These are phyloP conservation scores for Yamadazyma dendronema DNA, from an alignment of 1,139 yeast species.

Conservation along the genomic window DNA sequence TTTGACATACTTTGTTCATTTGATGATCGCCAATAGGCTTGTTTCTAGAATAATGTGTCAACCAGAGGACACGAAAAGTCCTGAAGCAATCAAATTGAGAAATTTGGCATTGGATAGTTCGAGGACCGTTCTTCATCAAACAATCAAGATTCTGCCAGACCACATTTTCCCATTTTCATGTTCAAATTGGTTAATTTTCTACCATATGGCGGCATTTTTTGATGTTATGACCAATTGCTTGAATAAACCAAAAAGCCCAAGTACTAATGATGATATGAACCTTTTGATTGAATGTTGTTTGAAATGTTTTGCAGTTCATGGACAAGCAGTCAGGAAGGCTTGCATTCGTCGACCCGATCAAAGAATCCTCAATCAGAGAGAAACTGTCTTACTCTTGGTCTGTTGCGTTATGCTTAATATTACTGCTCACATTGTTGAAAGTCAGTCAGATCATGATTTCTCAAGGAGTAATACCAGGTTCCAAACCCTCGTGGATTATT, in stretches of 20 bases:
- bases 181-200: slow-evolving; percentile 33
- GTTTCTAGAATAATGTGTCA: slow-evolving; percentile 16
- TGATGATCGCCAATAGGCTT: slow-evolving; percentile 36
- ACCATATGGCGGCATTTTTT: slow-evolving; percentile 35
- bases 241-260: slow-evolving; percentile 30
- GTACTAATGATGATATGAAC: slow-evolving; percentile 27
- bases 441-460: slow-evolving; percentile 17
- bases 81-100: slow-evolving; percentile 21
- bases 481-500: slow-evolving; percentile 22
- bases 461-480: slow-evolving; percentile 17
- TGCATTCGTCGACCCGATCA: neutral
- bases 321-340: neutral
- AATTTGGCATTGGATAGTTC: slow-evolving; percentile 32
- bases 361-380: slow-evolving; percentile 21
- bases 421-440: slow-evolving; percentile 25
- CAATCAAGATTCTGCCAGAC: slow-evolving; percentile 20
- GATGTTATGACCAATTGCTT: slow-evolving; percentile 30
- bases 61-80: slow-evolving; percentile 14
- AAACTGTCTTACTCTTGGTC: slow-evolving; percentile 22
- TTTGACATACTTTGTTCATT: slow-evolving; percentile 31
- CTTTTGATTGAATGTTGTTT: slow-evolving; percentile 22
- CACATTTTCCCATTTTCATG: slow-evolving; percentile 22
- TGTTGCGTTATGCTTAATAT: slow-evolving; percentile 24
- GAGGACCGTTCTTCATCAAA: slow-evolving; percentile 32
- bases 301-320: slow-evolving; percentile 9